phyloP scores from a whole-genome alignment of 2,329 filamentous ascomycete genomes.

The Ophiosphaerella korrae region DNA sequence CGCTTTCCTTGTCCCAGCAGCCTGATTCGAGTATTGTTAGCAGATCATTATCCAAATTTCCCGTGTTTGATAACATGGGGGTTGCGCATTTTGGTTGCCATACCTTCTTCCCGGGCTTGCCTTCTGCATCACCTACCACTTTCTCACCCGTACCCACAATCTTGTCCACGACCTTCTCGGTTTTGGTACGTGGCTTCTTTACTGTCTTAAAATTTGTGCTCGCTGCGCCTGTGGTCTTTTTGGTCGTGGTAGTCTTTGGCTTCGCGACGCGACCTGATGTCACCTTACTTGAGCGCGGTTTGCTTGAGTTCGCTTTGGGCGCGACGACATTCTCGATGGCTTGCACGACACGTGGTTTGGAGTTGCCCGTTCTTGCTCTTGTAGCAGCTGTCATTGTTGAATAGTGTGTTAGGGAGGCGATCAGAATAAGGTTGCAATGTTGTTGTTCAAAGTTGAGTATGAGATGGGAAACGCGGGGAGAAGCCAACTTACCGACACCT shows the following conservation, averaged over 20 bases:
- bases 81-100: background rate
- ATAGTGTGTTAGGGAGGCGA: background rate
- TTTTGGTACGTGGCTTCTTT: slow-evolving; percentile 32
- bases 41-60: background rate
- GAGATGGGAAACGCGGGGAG: background rate
- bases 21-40: slow-evolving; percentile 3
- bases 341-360: slow-evolving; percentile 59
- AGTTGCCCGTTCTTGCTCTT: slow-evolving; percentile 26
- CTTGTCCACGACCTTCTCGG: slow-evolving; percentile 36
- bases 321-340: slow-evolving; percentile 53
- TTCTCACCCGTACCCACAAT: slow-evolving; percentile 31
- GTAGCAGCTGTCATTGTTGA: background rate
- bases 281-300: slow-evolving; percentile 42
- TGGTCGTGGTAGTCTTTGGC: slow-evolving; percentile 19
- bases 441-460: background rate
- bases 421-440: background rate
- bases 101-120: slow-evolving; percentile 39
- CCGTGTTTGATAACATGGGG: background rate
- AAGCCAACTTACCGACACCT: slow-evolving; percentile 9
- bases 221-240: slow-evolving; percentile 6
- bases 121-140: slow-evolving; percentile 27
- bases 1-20: slow-evolving; percentile 17
- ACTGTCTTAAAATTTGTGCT: slow-evolving; percentile 22
- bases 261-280: slow-evolving; percentile 44
- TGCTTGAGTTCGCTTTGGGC: slow-evolving; percentile 51